A percentile compares a stretch with the other conserved stretches of the same genome.
Evolutionary conservation across 495 filamentous ascomycete genomes (phyloP).

Genomic region (Talaromyces stipitatus): DNA sequence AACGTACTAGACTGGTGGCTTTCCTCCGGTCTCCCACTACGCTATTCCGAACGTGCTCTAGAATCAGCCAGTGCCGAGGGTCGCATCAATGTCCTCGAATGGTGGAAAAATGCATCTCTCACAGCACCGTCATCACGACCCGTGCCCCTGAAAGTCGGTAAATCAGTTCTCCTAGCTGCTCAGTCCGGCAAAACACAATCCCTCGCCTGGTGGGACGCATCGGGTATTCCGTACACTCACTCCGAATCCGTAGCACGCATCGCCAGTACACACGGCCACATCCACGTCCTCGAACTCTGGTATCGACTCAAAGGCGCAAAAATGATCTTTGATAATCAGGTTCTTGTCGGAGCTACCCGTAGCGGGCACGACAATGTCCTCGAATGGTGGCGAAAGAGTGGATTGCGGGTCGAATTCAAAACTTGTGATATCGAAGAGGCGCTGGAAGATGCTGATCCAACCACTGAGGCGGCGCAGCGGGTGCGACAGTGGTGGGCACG

Average conservation of each 20-base stretch:
- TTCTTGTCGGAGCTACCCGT: constrained; percentile 80
- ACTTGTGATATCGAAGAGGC: constrained; percentile 95
- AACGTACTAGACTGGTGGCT: constrained; percentile 91
- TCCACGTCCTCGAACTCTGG: constrained; percentile 78
- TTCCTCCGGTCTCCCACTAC: constrained; percentile 66
- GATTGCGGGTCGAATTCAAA: constrained; percentile 78
- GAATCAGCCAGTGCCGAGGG: constrained; percentile 80
- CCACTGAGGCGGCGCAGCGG: constrained; percentile 50
- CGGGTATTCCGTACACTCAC: constrained; percentile 64
- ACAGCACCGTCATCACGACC: constrained; percentile 20
- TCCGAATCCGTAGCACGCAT: constrained; percentile 73
- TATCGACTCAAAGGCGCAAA: constrained; percentile 69
- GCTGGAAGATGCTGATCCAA: constrained; percentile 72
- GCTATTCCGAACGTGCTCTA: constrained; percentile 77
- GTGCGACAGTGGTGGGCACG: constrained; percentile 84
- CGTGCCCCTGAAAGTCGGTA: constrained; percentile 65
- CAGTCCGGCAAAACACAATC: constrained; percentile 65
- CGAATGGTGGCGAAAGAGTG: constrained; percentile 83
- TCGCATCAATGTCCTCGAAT: constrained; percentile 75
- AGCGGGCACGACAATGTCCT: constrained; percentile 77
- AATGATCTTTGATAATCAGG: constrained; percentile 82
- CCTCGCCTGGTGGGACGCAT: constrained; percentile 77
- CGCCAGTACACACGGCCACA: constrained; percentile 79
- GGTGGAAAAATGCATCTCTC: constrained; percentile 68
- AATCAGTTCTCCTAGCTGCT: constrained; percentile 70